Evolutionary conservation across 2,329 filamentous ascomycete genomes (phyloP), one percentile per base, ranked within the genome.

Genomic region (Chaetomium olivaceum): DNA sequence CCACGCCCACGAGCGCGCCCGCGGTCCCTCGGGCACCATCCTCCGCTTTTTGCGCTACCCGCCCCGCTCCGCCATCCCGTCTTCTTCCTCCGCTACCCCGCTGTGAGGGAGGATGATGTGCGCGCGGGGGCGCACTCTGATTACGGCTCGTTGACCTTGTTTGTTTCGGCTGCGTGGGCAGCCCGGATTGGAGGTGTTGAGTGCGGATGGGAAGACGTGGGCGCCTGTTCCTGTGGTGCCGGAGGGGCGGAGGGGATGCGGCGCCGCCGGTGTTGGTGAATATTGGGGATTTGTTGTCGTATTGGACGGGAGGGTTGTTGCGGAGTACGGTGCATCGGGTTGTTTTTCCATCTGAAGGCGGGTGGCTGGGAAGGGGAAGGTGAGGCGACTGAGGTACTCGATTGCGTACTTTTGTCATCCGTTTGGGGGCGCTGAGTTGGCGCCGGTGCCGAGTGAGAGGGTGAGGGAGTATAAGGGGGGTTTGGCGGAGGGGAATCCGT

Each of bases 71-170:
- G 61, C 76, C 75, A 74, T 48, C 73, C 71, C 46, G 3, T 29
- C 27, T 3, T 29, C 27, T 29, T 29, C 27, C 6, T 29, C 27
- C 27, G 27, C 27, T 6, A 6, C 27, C 27, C 82, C 56, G 77
- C 87, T 71, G 4, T 19, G 23, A 19, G 7, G 23, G 23, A 29
- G 14, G 21, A 27, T 67, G 73, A 94, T 73, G 86, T 97, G 67
- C 89, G 94, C 31, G 94, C 94, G 7, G 95, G 94, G 64, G 93
- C 94, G 0, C 94, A 98, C 77, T 94, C 91, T 4, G 93, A 97
- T 80, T 97, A 97, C 78, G 87, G 87, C 63, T 86, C 83, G 66
- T 78, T 89, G 65, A 89, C 87, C 1, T 80, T 89, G n/a, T 85
- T 85, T 98, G 12, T 98, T 99, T 81, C 92, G 95, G 71, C 86